Evolutionary conservation across 1,139 yeast genomes (phyloP).

Genomic region (Tardiomyces digboiensis): DNA sequence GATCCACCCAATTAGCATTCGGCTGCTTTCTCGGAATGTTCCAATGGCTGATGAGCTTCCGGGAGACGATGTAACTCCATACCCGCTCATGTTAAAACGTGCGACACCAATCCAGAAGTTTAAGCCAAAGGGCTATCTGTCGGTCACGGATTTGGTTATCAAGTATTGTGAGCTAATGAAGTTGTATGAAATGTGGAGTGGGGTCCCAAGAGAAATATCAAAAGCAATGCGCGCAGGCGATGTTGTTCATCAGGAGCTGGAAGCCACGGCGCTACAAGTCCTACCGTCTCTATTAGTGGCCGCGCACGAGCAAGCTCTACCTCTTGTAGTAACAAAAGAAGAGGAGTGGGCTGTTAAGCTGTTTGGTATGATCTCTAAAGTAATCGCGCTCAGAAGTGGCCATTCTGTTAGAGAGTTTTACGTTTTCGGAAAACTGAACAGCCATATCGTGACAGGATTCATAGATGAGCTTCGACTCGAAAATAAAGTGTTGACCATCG

Average conservation of each 20-base stretch:
- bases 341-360: slow-evolving; percentile 15
- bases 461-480: slow-evolving; percentile 18
- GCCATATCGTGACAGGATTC: slow-evolving; percentile 20
- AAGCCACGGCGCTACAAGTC: slow-evolving; percentile 7
- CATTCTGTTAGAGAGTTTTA: slow-evolving; percentile 22
- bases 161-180: slow-evolving; percentile 20
- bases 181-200: slow-evolving; percentile 12
- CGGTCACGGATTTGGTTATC: slow-evolving; percentile 20
- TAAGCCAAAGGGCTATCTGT: slow-evolving; percentile 4
- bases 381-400: slow-evolving; percentile 7
- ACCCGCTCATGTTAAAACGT: neutral
- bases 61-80: neutral
- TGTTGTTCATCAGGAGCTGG: slow-evolving; percentile 20
- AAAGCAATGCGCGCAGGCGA: slow-evolving; percentile 19
- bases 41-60: neutral
- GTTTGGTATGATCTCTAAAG: slow-evolving; percentile 7
- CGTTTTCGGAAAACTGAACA: slow-evolving; percentile 19
- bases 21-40: no score
- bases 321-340: slow-evolving; percentile 2
- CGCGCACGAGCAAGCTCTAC: neutral
- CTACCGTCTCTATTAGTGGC: neutral
- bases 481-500: slow-evolving; percentile 11
- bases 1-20: no score
- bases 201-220: slow-evolving; percentile 4
- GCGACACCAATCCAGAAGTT: slow-evolving; percentile 9